Evolutionary conservation across 352 stramenopile genomes (phyloP).

Genomic region (Labyrinthula sp.): DNA sequence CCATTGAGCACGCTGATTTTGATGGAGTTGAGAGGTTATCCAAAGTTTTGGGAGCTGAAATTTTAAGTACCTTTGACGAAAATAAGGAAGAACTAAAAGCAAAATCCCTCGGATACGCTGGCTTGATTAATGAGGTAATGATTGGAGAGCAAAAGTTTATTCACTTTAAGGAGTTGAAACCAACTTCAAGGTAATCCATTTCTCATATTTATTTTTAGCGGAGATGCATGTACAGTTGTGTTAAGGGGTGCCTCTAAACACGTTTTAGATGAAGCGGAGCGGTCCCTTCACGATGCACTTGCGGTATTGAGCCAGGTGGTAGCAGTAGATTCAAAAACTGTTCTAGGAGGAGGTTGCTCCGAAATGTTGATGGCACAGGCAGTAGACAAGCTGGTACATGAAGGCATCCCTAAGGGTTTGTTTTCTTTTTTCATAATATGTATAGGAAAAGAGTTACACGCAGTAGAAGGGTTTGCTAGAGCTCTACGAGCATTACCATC

Average conservation of each 20-base stretch:
- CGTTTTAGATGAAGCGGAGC: slow-evolving; percentile 92
- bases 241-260: slow-evolving; percentile 75
- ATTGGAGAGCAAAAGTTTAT: slow-evolving; percentile 92
- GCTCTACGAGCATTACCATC: slow-evolving; percentile 83
- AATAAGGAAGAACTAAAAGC: slow-evolving; percentile 75
- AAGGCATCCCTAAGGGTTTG: slow-evolving; percentile 64
- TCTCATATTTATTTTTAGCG: no score
- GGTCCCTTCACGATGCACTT: slow-evolving; percentile 92
- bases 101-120: slow-evolving; percentile 87
- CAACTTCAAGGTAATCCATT: no score
- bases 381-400: slow-evolving; percentile 50
- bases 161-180: slow-evolving; percentile 88
- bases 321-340: slow-evolving; percentile 77
- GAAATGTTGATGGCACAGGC: slow-evolving; percentile 85
- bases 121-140: slow-evolving; percentile 94
- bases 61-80: slow-evolving; percentile 93
- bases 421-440: no score
- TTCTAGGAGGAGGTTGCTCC: slow-evolving; percentile 85
- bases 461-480: slow-evolving; percentile 86
- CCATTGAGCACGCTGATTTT: slow-evolving; percentile 98
- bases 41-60: slow-evolving; percentile 78
- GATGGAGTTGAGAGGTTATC: slow-evolving; percentile 92
- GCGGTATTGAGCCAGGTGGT: slow-evolving; percentile 87
- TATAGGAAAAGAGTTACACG: slow-evolving; percentile 93
- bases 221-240: slow-evolving; percentile 40